Conservation (phyloP, 306 rosid species). For the Gastrolobium villosum region DNA sequence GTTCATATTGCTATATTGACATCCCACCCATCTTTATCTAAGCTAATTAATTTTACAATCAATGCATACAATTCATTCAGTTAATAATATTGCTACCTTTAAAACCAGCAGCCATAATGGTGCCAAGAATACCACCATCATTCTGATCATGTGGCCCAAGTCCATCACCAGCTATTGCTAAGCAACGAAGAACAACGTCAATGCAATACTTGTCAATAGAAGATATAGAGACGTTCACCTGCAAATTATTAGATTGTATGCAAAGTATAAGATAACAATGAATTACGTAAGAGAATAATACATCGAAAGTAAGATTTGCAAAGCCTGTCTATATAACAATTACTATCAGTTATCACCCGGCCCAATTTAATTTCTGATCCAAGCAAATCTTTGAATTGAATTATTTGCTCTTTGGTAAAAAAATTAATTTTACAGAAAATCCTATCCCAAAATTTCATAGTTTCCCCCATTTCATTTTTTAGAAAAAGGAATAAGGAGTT, state of each 20-base stretch:
- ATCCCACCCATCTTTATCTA: not conserved
- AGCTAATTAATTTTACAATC: not conserved
- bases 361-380: conserved; percentile 13
- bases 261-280: conserved; percentile 28
- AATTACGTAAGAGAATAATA: conserved; percentile 24
- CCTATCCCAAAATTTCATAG: not conserved
- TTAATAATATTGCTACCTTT: conserved; percentile 70
- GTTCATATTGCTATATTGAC: conserved; percentile 9
- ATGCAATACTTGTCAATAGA: conserved; percentile 77
- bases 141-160: conserved; percentile 67
- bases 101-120: conserved; percentile 88
- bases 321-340: conserved; percentile 29
- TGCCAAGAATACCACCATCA: conserved; percentile 89
- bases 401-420: conserved; percentile 2
- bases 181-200: conserved; percentile 90
- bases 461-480: not conserved
- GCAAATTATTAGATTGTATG: conserved; percentile 42
- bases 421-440: conserved; percentile 20
- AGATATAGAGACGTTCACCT: conserved; percentile 85
- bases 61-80: not conserved
- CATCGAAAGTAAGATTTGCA: conserved; percentile 30
- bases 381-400: conserved; percentile 28
- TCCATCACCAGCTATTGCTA: conserved; percentile 88
- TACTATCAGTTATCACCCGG: not conserved
- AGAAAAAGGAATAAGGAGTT: not conserved